phyloP scores from a whole-genome alignment of 2,329 filamentous ascomycete species.

The Curvularia sp. region DNA sequence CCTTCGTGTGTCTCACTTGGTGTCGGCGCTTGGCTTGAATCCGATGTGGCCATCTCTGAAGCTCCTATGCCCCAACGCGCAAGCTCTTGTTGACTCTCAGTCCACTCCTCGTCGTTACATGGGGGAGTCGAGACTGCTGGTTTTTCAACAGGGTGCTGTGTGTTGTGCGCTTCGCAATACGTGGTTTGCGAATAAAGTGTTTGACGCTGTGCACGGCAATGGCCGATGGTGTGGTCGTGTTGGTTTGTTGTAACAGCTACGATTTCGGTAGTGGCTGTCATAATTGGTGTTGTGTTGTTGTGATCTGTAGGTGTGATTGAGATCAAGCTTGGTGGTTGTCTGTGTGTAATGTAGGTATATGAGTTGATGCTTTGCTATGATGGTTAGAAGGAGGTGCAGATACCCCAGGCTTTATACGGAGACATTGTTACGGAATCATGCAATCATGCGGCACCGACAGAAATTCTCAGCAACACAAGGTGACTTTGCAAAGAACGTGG shows the following conservation, averaged over 20 bases:
- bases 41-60: background rate
- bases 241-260: conserved; percentile 9
- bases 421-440: background rate
- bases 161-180: background rate
- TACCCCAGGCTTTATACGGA: conserved; percentile 3
- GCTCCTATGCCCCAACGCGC: conserved; percentile 18
- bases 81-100: conserved; percentile 15
- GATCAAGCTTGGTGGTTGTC: background rate
- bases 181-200: conserved; percentile 13
- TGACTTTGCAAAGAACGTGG: background rate
- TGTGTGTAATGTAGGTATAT: background rate
- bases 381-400: background rate
- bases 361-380: background rate
- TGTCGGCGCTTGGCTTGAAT: background rate
- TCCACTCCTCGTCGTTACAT: conserved; percentile 12
- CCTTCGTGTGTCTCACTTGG: background rate
- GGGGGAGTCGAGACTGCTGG: background rate
- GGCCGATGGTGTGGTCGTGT: conserved; percentile 18
- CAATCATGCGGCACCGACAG: background rate
- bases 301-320: background rate
- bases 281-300: background rate
- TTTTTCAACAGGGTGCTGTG: background rate
- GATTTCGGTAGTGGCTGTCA: conserved; percentile 5
- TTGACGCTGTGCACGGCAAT: conserved; percentile 20
- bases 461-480: background rate